Evolutionary conservation across 805 yeast species (phyloP), one percentile per base, ranked within the genome.

Genomic region (Starmera caribaea): DNA sequence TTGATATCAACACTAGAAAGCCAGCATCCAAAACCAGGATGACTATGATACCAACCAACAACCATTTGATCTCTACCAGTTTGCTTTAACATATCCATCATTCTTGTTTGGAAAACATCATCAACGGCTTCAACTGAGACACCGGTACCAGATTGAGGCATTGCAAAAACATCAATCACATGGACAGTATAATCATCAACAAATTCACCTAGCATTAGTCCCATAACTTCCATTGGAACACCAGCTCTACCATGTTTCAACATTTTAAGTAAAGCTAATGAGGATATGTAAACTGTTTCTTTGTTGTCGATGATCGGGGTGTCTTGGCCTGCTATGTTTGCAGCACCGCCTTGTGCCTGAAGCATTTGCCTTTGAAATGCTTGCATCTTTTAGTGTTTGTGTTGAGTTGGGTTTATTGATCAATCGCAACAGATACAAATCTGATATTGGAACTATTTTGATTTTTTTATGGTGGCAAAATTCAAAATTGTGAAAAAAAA

Each of bases 11-110:
- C 97, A 26, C 89, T 79, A 11, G 97, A 89, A 51, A 92, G 72
- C 99, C 99, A 92, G 69, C 99, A 92, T n/a, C 98, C 98, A 60
- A 90, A 92, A 14, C 98, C 98, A 5, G 98, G 98, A 65, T 92
- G 98, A 12, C 97, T 89, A 60, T 92, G 99, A 68, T 92, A 92
- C 99, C 99, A 92, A 29, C 99, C 99, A 37, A 92, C 99, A 39
- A 92, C 98, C 86, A 86, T 88, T 61, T 92, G 95, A 63, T 89
- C 97, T 62, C 99, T 75, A n/a, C 99, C 99, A 1, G 98, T 92
- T 62, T 92, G 98, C 64, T 84, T 80, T 56, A 92, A 73, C 98
- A 92, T 92, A 58, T 92, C 99, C 98, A 92, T 92, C 98, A 92
- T 94, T 59, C 81, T 85, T 4, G 97, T 89, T 62, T 92, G 98